Evolutionary conservation across 2,329 filamentous ascomycete genomes (phyloP).

Genomic region (Saccharata proteae): DNA sequence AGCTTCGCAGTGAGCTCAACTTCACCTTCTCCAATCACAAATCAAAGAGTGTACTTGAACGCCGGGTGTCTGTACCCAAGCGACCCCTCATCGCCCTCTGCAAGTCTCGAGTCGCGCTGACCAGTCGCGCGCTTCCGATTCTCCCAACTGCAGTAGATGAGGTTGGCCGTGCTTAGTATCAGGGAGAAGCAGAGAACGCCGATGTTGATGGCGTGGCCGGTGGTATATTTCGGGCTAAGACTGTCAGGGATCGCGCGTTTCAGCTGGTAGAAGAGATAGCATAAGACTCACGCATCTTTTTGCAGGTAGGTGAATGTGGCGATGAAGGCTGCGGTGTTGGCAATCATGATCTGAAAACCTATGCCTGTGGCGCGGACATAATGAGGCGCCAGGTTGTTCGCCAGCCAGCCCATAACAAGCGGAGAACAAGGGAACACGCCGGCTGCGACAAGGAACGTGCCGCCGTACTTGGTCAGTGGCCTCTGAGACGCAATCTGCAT

Average conservation of each 20-base stretch:
- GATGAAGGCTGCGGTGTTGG: constrained; percentile 40
- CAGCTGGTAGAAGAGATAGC: constrained; percentile 2
- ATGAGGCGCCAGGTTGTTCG: constrained; percentile 38
- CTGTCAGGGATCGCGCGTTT: constrained; percentile 2
- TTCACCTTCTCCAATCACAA: no score
- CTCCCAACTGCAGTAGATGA: constrained; percentile 8
- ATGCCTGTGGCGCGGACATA: constrained; percentile 44
- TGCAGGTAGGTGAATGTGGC: constrained; percentile 39
- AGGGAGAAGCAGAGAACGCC: constrained; percentile 10
- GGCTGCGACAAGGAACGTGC: constrained; percentile 27
- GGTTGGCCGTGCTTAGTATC: constrained; percentile 13
- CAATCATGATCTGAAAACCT: constrained; percentile 35
- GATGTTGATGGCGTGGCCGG: constrained; percentile 9
- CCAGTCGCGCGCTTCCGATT: constrained; percentile 3
- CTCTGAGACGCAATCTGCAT: constrained; percentile 36
- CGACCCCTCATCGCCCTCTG: constrained; percentile 14
- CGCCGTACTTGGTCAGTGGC: constrained; percentile 27
- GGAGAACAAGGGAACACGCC: constrained; percentile 30
- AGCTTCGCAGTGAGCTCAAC: no score
- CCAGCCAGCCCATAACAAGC: constrained; percentile 30
- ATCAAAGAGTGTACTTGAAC: constrained; percentile 18
- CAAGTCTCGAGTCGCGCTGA: constrained; percentile 12
- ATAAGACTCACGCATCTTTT: constrained; percentile 25
- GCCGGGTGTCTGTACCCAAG: constrained; percentile 19
- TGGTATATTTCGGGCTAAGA: constrained; percentile 13